Evolutionary conservation across 2,329 filamentous ascomycete species (phyloP).

Genomic region (Verticillium isaacii): DNA sequence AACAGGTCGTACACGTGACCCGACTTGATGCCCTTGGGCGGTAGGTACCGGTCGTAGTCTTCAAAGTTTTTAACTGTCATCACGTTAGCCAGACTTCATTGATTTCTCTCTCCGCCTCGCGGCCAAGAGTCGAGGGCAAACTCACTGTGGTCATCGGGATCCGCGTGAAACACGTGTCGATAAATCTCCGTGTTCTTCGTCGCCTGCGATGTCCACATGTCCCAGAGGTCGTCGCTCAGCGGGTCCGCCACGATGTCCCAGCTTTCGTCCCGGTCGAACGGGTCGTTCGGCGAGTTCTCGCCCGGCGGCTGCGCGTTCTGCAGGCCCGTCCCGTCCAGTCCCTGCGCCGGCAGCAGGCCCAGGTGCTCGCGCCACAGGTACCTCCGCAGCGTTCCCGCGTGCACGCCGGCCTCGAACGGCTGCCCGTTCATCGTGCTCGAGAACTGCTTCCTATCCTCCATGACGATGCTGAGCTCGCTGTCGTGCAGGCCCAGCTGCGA

Average conservation of each 20-base stretch:
- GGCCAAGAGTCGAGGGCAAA: slow-evolving; percentile 9
- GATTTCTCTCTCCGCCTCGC: not conserved
- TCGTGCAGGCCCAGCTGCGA: slow-evolving; percentile 85
- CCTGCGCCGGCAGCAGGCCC: slow-evolving; percentile 71
- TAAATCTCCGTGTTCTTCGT: slow-evolving; percentile 70
- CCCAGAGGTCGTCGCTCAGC: slow-evolving; percentile 60
- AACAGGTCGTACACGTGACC: slow-evolving; percentile 85
- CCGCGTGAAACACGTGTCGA: slow-evolving; percentile 77
- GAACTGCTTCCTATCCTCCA: slow-evolving; percentile 74
- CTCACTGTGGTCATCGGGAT: slow-evolving; percentile 80
- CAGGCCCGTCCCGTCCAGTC: slow-evolving; percentile 61
- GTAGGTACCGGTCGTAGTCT: slow-evolving; percentile 80
- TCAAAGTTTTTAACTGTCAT: slow-evolving; percentile 73
- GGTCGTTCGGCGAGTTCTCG: slow-evolving; percentile 61
- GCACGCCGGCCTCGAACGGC: slow-evolving; percentile 72
- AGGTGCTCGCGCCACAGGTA: slow-evolving; percentile 90
- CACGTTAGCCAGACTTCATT: slow-evolving; percentile 6
- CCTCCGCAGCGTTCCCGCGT: slow-evolving; percentile 74
- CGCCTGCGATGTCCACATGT: slow-evolving; percentile 65
- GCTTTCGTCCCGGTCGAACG: slow-evolving; percentile 52
- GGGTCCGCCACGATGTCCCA: slow-evolving; percentile 68
- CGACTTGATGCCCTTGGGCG: slow-evolving; percentile 64
- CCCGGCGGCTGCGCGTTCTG: slow-evolving; percentile 70
- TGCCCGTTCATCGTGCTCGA: slow-evolving; percentile 74
- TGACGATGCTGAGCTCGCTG: slow-evolving; percentile 83